phyloP scores from a whole-genome alignment of 768 basidiomycete genomes.

The Agaricus blazei region DNA sequence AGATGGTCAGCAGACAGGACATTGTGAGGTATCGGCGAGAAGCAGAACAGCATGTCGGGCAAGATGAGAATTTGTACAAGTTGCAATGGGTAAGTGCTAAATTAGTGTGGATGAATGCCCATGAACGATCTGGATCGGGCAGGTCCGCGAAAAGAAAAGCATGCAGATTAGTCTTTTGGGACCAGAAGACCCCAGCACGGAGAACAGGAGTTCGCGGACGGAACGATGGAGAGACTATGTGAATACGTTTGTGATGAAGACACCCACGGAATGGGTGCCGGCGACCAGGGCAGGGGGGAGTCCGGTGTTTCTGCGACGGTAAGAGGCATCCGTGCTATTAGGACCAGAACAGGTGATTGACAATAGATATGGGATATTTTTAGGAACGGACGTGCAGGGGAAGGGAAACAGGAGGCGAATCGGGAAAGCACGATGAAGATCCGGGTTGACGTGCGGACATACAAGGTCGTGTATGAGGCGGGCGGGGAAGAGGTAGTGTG shows the following conservation, averaged over 20 bases:
- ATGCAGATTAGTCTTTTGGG: slow-evolving; percentile 61
- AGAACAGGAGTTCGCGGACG: not conserved
- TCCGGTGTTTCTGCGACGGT: slow-evolving; percentile 58
- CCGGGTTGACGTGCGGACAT: slow-evolving; percentile 52
- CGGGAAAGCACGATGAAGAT: slow-evolving; percentile 39
- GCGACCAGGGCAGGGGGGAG: slow-evolving; percentile 28
- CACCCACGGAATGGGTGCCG: slow-evolving; percentile 70
- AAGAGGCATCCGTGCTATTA: slow-evolving; percentile 20
- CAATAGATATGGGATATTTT: slow-evolving; percentile 32
- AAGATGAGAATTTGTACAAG: slow-evolving; percentile 73
- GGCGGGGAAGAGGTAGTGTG: slow-evolving; percentile 56
- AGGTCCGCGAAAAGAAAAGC: slow-evolving; percentile 52
- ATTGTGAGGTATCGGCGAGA: slow-evolving; percentile 74
- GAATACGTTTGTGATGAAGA: slow-evolving; percentile 63
- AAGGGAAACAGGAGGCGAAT: slow-evolving; percentile 35
- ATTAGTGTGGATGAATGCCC: slow-evolving; percentile 10
- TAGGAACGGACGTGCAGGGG: slow-evolving; percentile 44
- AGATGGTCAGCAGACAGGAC: slow-evolving; percentile 53
- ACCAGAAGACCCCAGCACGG: slow-evolving; percentile 43
- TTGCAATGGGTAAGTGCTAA: slow-evolving; percentile 68
- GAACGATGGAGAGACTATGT: slow-evolving; percentile 71
- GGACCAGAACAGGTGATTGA: slow-evolving; percentile 18
- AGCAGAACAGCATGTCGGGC: slow-evolving; percentile 70
- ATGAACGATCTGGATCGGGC: slow-evolving; percentile 16
- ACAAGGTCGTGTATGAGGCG: slow-evolving; percentile 65